A percentile compares a stretch with the other conserved stretches of the same genome.
Conservation (phyloP, 257 asterid genomes). For the Solanum gandarillasii region DNA sequence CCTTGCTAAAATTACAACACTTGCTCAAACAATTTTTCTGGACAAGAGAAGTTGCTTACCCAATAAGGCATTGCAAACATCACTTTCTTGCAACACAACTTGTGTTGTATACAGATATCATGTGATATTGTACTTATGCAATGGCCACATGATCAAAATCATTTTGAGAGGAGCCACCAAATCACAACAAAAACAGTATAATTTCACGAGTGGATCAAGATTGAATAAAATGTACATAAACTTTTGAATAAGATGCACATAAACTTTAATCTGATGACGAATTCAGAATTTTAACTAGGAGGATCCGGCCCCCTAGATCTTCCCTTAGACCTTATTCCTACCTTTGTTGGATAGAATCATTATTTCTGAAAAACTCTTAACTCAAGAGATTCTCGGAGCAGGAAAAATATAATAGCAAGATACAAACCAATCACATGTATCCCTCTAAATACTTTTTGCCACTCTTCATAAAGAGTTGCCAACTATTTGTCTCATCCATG, state of each 20-base stretch:
- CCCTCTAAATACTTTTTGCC: no score
- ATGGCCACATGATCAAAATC: conserved; percentile 10
- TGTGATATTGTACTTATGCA: conserved; percentile 10
- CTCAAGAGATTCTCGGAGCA: no score
- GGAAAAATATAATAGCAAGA: no score
- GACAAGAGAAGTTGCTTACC: neutral
- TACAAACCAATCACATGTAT: no score
- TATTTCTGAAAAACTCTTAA: no score
- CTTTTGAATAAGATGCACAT: no score
- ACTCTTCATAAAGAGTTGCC: no score
- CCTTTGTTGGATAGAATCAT: no score
- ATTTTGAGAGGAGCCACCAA: neutral
- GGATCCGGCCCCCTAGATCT: no score
- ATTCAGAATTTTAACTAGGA: no score
- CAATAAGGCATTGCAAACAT: neutral
- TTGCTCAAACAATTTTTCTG: neutral
- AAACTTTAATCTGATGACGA: neutral
- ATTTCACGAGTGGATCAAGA: neutral
- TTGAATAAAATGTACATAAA: neutral
- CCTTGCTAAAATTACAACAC: neutral
- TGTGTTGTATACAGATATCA: conserved; percentile 5
- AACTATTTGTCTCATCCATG: no score
- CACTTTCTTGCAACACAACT: neutral
- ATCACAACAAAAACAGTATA: neutral
- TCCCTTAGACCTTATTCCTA: no score